Percentiles rank a stretch among this genome's conserved stretches.
These are phyloP conservation scores for Diutina ranongensis DNA, from an alignment of 1,139 yeast genomes.

Conservation along the genomic window DNA sequence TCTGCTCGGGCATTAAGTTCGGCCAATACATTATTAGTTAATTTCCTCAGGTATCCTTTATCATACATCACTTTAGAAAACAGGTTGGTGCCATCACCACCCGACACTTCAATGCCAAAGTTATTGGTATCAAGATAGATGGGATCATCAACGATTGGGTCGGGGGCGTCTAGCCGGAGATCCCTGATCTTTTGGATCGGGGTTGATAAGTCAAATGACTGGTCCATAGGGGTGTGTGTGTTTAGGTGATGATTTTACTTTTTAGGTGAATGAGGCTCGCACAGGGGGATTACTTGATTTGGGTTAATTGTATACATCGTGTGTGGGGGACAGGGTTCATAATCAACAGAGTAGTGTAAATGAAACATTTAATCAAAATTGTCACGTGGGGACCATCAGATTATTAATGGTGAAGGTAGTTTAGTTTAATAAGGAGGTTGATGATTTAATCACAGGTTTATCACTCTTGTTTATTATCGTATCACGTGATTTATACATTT, in stretches of 20 bases:
- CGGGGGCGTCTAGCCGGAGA: not conserved
- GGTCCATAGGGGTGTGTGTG: slow-evolving; percentile 4
- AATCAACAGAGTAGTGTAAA: no score
- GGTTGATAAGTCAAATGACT: not conserved
- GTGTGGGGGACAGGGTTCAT: not conserved
- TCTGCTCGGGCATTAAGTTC: not conserved
- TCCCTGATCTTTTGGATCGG: slow-evolving; percentile 1
- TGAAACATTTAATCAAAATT: no score
- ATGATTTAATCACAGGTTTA: no score
- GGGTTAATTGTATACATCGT: not conserved
- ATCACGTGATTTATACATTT: no score
- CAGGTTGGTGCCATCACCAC: not conserved
- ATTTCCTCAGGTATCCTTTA: slow-evolving; percentile 4
- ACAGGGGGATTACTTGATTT: not conserved
- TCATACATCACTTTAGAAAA: not conserved
- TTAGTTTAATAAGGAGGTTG: no score
- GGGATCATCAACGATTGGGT: slow-evolving; percentile 1
- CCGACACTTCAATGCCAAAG: not conserved
- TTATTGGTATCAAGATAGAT: not conserved
- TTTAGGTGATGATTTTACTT: no score
- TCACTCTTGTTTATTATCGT: no score
- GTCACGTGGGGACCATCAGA: no score
- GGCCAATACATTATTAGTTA: not conserved
- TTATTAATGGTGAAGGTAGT: no score
- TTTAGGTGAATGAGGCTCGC: no score